These are phyloP conservation scores for Yamadazyma diospyri DNA, from an alignment of 1,139 yeast genomes.

Conservation along the genomic window DNA sequence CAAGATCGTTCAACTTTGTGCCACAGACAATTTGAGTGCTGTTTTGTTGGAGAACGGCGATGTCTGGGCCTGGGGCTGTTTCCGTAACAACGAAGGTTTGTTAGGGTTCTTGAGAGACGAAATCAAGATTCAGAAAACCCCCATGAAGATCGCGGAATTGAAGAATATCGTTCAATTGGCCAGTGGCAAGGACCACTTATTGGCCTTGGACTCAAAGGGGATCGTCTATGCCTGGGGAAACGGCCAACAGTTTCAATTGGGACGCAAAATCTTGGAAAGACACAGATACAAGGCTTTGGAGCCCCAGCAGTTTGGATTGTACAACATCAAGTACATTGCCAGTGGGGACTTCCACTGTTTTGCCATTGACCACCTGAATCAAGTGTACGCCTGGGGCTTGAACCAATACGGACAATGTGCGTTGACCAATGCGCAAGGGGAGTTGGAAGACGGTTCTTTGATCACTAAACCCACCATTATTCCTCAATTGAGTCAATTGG, in stretches of 20 bases:
- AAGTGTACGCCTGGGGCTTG: conserved; percentile 87
- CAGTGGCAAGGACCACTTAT: conserved; percentile 86
- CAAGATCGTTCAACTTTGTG: conserved; percentile 77
- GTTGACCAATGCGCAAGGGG: conserved; percentile 49
- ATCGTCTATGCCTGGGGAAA: conserved; percentile 96
- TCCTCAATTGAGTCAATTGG: conserved; percentile 51
- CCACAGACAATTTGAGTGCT: conserved; percentile 89
- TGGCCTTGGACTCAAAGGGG: conserved; percentile 82
- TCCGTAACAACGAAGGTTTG: conserved; percentile 87
- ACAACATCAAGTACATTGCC: conserved; percentile 73
- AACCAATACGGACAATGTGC: conserved; percentile 98
- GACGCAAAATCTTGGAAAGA: conserved; percentile 77
- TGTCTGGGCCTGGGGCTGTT: conserved; percentile 97
- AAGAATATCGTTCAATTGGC: conserved; percentile 81
- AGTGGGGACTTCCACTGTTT: conserved; percentile 96
- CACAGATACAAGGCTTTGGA: conserved; percentile 67
- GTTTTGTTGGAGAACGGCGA: conserved; percentile 78
- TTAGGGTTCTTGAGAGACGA: conserved; percentile 71
- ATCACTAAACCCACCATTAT: conserved; percentile 76
- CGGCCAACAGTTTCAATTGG: conserved; percentile 90
- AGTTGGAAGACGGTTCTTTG: conserved; percentile 77
- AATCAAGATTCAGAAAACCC: conserved; percentile 61
- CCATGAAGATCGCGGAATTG: conserved; percentile 59
- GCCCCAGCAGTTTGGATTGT: conserved; percentile 76
- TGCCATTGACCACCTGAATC: conserved; percentile 74